Evolutionary conservation across 176 grass and related monocot genomes (phyloP), one percentile per base, ranked within the genome.

Genomic region (Phoenix dactylifera): DNA sequence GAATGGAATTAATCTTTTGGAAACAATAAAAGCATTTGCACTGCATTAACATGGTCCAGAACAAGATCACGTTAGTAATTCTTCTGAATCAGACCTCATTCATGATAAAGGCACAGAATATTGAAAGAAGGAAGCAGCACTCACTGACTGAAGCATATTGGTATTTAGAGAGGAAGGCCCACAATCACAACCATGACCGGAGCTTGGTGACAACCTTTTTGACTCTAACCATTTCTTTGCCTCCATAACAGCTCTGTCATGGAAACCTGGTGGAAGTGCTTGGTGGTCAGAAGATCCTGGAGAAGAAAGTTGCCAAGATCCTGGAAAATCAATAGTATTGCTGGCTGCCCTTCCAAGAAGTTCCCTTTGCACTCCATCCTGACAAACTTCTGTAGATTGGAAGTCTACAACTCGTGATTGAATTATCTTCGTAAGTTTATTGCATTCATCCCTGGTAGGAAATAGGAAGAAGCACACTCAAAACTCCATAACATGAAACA

Each of bases 401-500:
- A 74, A 52, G 30, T 90, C 75, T 63, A 87, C 67, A 64, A 96
- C 72, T 49, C 35, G 68, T 55, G 89, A 85, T 73, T 90, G 77
- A 74, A 96, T 96, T 78, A 90, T 80, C 77, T 82, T 83, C 65
- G 74, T 76, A 53, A 96, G 59, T 64, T 73, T 77, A 58, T 48
- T 65, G 69, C 83, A 74, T 29, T 90, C 91, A 15, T 80, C 85
- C 69, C 91, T 96, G 70, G n/a, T 66, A 77, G 52, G 55, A 75
- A 71, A 75, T 71, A 26, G 18, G 35, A 72, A 60, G 16, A 72
- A 53, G 35, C 25, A 70, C 67, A 16, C 49, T 67, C 3, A 64
- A 23, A 35, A 16, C 60, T 14, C 1, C 35, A 44, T 14, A 12
- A 30, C 28, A 30, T 30, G 28, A 30, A 44, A 44, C 1, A 44